Base-by-base conservation (phyloP, 352 stramenopile genomes). In the Phytophthora boehmeriae region DNA sequence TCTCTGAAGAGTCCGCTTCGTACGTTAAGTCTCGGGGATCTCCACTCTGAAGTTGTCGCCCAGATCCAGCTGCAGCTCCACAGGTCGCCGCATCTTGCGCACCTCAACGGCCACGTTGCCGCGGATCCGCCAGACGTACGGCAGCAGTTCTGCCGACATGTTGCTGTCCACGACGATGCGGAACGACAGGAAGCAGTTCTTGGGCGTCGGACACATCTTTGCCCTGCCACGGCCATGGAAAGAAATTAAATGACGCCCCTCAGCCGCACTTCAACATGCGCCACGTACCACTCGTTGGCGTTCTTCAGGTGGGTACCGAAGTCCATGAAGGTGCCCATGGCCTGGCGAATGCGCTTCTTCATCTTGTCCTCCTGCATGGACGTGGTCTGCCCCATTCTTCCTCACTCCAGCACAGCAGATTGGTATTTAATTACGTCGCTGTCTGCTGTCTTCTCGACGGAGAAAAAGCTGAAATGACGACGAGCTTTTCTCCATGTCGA, bases 141-240 rank as follows among this genome's bases (percentile, higher is more conserved):
- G 83, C 63, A 93, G 59, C 39, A 93, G 51, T 44, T 93, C 77
- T 0, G 72, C 58, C 44, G 83, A 79, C 13, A 88, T 63, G 20
- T 80, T 76, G 4, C 80, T 68, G 48, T 90, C 79, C n/a, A 93
- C 62, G 5, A 93, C 69, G 41, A 93, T 75, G 56, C 80, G 81
- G 50, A 93, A 93, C 53, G 80, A 78, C 42, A 93, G 55, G 38
- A 86, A 80, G 58, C 83, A 93, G 20, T 80, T 89, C 71, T 90
- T 89, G 30, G 83, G 83, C 17, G 83, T 93, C 14, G 80, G 61
- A 69, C 79, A 93, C 49, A 89, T 66, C 46, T 72, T 72, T 2
- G 83, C 83, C 83, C 83, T 89, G 44, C 5, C 52, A 44, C 11
- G 11, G 17, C n/a, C 22, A 61, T 49, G 39, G 43, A 63, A 20